phyloP scores from a whole-genome alignment of 2,329 filamentous ascomycete species.

The Periglandula ipomoeae region DNA sequence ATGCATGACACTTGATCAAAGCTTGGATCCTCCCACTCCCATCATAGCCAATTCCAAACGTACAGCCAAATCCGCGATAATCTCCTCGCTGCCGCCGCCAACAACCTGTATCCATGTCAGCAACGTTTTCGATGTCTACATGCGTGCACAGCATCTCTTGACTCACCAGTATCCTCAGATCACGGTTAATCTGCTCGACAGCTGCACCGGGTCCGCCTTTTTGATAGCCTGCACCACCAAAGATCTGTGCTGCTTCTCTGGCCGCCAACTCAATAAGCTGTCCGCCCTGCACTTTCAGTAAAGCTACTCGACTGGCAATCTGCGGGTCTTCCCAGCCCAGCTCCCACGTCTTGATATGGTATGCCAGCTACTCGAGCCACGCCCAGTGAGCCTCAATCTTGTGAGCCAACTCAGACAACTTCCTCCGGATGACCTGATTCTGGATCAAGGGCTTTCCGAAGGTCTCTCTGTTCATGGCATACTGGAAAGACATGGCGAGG shows the following conservation, averaged over 20 bases:
- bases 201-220: slow-evolving; percentile 36
- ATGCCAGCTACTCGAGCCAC: slow-evolving; percentile 52
- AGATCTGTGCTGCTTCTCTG: slow-evolving; percentile 44
- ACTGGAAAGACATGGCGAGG: slow-evolving; percentile 40
- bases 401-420: slow-evolving; percentile 49
- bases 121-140: slow-evolving; percentile 16
- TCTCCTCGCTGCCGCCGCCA: slow-evolving; percentile 46
- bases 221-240: slow-evolving; percentile 44
- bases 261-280: slow-evolving; percentile 39
- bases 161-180: slow-evolving; percentile 28
- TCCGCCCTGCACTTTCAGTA: slow-evolving; percentile 39
- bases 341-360: slow-evolving; percentile 32
- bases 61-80: slow-evolving; percentile 42
- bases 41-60: slow-evolving; percentile 31
- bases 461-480: slow-evolving; percentile 43
- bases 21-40: background rate
- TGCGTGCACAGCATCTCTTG: too few relatives aligned
- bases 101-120: slow-evolving; percentile 30
- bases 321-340: slow-evolving; percentile 22
- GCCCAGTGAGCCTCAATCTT: slow-evolving; percentile 53
- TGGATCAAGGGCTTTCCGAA: slow-evolving; percentile 50
- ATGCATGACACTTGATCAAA: too few relatives aligned
- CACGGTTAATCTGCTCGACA: slow-evolving; percentile 44
- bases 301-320: slow-evolving; percentile 21
- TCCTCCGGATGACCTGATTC: slow-evolving; percentile 50